Conservation (phyloP, 2,329 filamentous ascomycete species). For the Ascomycota sp. region DNA sequence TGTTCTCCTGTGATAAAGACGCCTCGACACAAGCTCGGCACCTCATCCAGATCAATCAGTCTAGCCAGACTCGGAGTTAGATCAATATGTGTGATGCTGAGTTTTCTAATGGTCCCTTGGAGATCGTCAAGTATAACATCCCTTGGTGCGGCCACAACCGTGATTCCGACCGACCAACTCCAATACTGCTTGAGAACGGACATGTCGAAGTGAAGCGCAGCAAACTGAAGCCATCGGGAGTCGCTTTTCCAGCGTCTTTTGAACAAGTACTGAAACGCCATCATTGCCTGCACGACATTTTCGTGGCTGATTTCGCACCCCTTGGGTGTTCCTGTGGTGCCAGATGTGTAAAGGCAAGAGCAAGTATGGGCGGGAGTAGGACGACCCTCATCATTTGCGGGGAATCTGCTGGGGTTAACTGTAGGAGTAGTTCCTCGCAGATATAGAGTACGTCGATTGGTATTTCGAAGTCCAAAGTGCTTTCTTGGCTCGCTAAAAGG, state of each 20-base stretch:
- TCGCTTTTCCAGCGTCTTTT: slow-evolving; percentile 47
- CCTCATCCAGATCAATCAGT: slow-evolving; percentile 57
- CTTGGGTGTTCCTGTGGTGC: slow-evolving; percentile 72
- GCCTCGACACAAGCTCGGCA: slow-evolving; percentile 58
- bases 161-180: slow-evolving; percentile 83
- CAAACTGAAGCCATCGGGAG: slow-evolving; percentile 81
- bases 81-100: slow-evolving; percentile 77
- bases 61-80: slow-evolving; percentile 74
- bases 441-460: slow-evolving; percentile 13
- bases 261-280: slow-evolving; percentile 68
- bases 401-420: not conserved
- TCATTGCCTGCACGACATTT: slow-evolving; percentile 76
- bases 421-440: slow-evolving; percentile 11
- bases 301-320: slow-evolving; percentile 77
- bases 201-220: slow-evolving; percentile 86
- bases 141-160: slow-evolving; percentile 60
- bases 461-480: slow-evolving; percentile 13
- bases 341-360: slow-evolving; percentile 76
- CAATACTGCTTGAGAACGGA: slow-evolving; percentile 87
- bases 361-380: slow-evolving; percentile 28
- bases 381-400: not conserved
- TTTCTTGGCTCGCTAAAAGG: slow-evolving; percentile 32
- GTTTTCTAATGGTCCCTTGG: slow-evolving; percentile 44
- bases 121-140: slow-evolving; percentile 77
- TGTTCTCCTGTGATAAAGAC: slow-evolving; percentile 89